Evolutionary conservation across 2,329 filamentous ascomycete species (phyloP).

Genomic region (Sphaceloma murrayae): DNA sequence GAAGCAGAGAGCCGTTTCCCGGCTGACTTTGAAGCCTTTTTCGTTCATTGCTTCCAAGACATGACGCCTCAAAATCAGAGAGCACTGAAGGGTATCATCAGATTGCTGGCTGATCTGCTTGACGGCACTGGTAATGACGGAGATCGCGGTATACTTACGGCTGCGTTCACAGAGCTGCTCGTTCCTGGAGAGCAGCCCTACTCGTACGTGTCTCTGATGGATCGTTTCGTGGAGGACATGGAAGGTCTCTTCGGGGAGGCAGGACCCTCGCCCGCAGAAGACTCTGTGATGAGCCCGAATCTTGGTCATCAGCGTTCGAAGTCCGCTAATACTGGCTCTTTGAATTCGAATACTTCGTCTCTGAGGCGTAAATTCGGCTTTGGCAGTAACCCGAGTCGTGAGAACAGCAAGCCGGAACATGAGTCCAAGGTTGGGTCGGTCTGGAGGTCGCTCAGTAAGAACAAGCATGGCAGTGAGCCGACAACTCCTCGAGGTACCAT

Average conservation of each 20-base stretch:
- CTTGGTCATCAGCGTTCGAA: constrained; percentile 40
- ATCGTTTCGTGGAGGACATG: constrained; percentile 80
- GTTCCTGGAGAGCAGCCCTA: constrained; percentile 67
- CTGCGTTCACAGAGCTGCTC: constrained; percentile 79
- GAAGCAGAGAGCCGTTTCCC: constrained; percentile 53
- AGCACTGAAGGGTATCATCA: constrained; percentile 74
- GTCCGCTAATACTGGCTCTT: constrained; percentile 59
- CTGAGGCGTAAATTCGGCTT: constrained; percentile 77
- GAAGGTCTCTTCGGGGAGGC: constrained; percentile 75
- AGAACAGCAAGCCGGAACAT: constrained; percentile 65
- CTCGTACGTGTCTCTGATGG: constrained; percentile 78
- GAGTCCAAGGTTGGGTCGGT: constrained; percentile 65
- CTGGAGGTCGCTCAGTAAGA: constrained; percentile 84
- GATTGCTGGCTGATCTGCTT: constrained; percentile 74
- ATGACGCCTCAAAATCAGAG: constrained; percentile 54
- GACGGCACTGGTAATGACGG: constrained; percentile 87
- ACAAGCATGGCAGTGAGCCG: constrained; percentile 48
- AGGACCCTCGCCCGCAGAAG: constrained; percentile 15
- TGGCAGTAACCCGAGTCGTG: constrained; percentile 56
- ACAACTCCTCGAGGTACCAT: constrained; percentile 60
- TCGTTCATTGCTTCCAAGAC: constrained; percentile 43
- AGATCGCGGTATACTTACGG: constrained; percentile 76
- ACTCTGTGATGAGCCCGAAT: constrained; percentile 6
- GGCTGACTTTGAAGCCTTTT: constrained; percentile 57
- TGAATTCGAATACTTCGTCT: constrained; percentile 80